phyloP scores from a whole-genome alignment of 108 stramenopile species.

The Cyclotella cryptica region DNA sequence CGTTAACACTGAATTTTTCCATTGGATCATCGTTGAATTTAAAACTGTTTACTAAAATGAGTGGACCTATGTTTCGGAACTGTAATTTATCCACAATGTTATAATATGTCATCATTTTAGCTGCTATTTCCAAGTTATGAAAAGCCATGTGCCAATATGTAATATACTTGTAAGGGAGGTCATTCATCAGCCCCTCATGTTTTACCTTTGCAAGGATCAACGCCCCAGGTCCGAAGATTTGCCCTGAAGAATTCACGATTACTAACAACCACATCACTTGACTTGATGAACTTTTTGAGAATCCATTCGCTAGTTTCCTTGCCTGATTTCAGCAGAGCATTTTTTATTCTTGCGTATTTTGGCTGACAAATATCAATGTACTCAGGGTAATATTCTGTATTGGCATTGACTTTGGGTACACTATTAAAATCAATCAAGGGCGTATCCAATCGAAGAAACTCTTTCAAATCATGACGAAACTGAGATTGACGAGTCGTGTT shows the following conservation, averaged over 20 bases:
- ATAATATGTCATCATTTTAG: too few species aligned
- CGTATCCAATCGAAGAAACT: constrained; percentile 27
- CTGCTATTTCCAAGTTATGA: too few species aligned
- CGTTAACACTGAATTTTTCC: too few species aligned
- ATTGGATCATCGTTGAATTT: too few species aligned
- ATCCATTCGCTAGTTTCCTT: constrained; percentile 26
- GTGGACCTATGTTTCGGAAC: too few species aligned
- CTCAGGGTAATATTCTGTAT: constrained; percentile 10
- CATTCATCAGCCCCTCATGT: too few species aligned
- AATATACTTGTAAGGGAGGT: too few species aligned
- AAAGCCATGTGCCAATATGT: too few species aligned
- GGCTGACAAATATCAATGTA: constrained; percentile 36
- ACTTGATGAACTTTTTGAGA: constrained; percentile 29
- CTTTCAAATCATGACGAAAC: constrained; percentile 26
- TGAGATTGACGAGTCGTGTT: constrained; percentile 22
- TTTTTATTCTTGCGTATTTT: constrained; percentile 7
- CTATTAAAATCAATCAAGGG: constrained; percentile 26
- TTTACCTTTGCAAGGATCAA: constrained; percentile 19
- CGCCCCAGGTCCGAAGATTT: constrained; percentile 10
- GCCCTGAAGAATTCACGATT: constrained; percentile 12
- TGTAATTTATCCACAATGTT: too few species aligned
- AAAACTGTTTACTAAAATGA: too few species aligned
- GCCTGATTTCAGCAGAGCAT: constrained; percentile 9
- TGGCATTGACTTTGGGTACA: constrained; percentile 10
- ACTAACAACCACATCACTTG: constrained; percentile 31